Base-by-base conservation (phyloP, 140 eudicot genomes). In the Flaveria floridana region DNA sequence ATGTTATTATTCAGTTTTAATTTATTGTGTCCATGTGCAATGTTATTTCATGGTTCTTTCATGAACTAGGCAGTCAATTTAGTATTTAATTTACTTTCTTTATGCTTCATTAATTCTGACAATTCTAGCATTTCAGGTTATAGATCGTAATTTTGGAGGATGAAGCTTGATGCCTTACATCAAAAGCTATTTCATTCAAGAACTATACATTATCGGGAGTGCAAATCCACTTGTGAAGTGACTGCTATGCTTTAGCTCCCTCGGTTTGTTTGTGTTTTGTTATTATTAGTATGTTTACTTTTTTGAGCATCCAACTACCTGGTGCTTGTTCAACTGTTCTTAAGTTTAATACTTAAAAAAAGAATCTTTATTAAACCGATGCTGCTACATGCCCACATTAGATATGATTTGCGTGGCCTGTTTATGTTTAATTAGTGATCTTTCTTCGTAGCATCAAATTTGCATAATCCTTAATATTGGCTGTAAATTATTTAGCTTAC, bases 231-330 rank as follows among this genome's bases (percentile, higher is more conserved):
- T 52, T 44, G 52, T 65, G 78, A 19, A 3, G 42, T 28, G 70
- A 30, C 47, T 37, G 48, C 34, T 28, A 47, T 65, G 48, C 21
- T 64, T 37, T 5, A 72, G 70, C 84, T 80, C 84, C 58, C 58
- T 80, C n/a, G 80, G 74, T 76, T 76, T 76, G 80, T 46, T 70
- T 39, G 57, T 70, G 20, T 53, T 64, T 65, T 19, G 6, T 10
- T 25, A 8, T 58, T 58, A 26, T 48, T 70, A 37, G 16, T 59
- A 58, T 46, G 48, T 15, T 42, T 34, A 18, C 39, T 50, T 26
- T 77, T 47, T 44, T 55, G 65, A 61, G 64, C 64, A 71, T 63
- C 67, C 75, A 18, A 70, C 46, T 71, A n/a, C 26, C 39, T 47
- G 73, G 77, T 13, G 74, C 51, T n/a, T 71, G 72, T 78, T 57